These are phyloP conservation scores for Cryptococcus depauperatus DNA, from an alignment of 1,284 basidiomycete genomes.

Conservation along the genomic window DNA sequence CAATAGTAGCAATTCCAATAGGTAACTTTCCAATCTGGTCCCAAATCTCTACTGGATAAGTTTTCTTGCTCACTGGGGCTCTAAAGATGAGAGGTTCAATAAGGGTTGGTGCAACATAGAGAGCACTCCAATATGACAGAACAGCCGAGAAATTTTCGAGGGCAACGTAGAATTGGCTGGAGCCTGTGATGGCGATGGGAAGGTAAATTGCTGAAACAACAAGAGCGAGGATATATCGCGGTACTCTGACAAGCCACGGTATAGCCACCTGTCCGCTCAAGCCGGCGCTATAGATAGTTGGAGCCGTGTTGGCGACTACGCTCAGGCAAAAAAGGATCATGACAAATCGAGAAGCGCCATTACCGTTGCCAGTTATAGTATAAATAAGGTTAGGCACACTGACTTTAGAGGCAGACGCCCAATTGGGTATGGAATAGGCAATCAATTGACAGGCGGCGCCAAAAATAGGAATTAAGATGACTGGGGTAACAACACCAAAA, in stretches of 20 bases:
- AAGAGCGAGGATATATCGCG: conserved; percentile 78
- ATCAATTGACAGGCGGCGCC: conserved; percentile 55
- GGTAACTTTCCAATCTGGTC: conserved; percentile 37
- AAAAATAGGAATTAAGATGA: conserved; percentile 61
- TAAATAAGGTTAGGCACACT: conserved; percentile 67
- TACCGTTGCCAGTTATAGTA: conserved; percentile 57
- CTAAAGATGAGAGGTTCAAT: conserved; percentile 42
- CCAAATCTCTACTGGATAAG: conserved; percentile 39
- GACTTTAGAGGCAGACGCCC: conserved; percentile 55
- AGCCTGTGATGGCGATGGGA: conserved; percentile 42
- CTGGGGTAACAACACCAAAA: conserved; percentile 62
- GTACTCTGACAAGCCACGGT: conserved; percentile 56
- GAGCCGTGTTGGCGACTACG: conserved; percentile 74
- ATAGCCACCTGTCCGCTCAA: conserved; percentile 70
- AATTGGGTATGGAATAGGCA: conserved; percentile 55
- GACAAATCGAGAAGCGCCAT: conserved; percentile 72
- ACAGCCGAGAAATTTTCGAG: conserved; percentile 42
- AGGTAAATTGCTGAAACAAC: conserved; percentile 63
- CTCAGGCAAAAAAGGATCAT: conserved; percentile 56
- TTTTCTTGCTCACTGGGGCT: conserved; percentile 27
- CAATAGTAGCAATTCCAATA: conserved; percentile 36
- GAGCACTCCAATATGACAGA: conserved; percentile 43
- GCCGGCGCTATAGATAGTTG: conserved; percentile 73
- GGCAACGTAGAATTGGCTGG: conserved; percentile 35
- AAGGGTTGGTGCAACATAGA: conserved; percentile 41